Evolutionary conservation across 208 protist species (phyloP).

Genomic region (Porcisia hertigi): DNA sequence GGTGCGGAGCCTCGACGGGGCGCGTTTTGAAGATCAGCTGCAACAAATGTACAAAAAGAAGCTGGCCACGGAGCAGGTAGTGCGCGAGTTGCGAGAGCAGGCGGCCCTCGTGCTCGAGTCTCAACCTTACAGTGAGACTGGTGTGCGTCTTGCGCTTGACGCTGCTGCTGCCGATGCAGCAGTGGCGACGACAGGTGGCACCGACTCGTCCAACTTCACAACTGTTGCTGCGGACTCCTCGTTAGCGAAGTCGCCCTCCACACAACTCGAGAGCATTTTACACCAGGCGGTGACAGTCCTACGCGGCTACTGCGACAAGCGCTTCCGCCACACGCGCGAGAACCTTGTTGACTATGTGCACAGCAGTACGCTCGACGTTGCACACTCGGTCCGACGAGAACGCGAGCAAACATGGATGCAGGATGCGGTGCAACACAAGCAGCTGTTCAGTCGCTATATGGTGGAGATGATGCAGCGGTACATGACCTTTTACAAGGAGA

Average conservation of each 20-base stretch:
- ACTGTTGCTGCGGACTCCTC: neutral
- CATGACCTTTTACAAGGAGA: slow-evolving; percentile 45
- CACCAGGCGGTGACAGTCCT: slow-evolving; percentile 35
- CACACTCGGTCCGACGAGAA: slow-evolving; percentile 37
- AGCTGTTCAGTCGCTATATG: slow-evolving; percentile 38
- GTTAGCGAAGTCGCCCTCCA: neutral
- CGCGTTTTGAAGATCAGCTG: slow-evolving; percentile 40
- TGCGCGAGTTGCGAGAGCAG: slow-evolving; percentile 31
- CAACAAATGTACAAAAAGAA: slow-evolving; percentile 21
- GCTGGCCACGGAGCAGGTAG: slow-evolving; percentile 7
- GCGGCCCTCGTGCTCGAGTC: slow-evolving; percentile 29
- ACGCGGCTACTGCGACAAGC: slow-evolving; percentile 42
- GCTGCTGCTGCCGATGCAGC: neutral
- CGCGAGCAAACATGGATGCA: slow-evolving; percentile 45
- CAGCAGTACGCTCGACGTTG: slow-evolving; percentile 44
- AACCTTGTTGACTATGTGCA: slow-evolving; percentile 65
- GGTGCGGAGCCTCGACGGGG: slow-evolving; percentile 37
- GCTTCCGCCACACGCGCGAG: slow-evolving; percentile 32
- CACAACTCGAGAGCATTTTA: slow-evolving; percentile 23
- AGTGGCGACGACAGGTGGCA: neutral
- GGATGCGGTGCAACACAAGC: slow-evolving; percentile 46
- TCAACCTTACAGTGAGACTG: slow-evolving; percentile 33
- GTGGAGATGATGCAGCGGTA: slow-evolving; percentile 44
- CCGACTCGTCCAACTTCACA: neutral
- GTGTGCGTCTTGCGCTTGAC: slow-evolving; percentile 23